Evolutionary conservation across 352 stramenopile genomes (phyloP), one percentile per base, ranked within the genome.

Genomic region (Globisporangium sylvaticum): DNA sequence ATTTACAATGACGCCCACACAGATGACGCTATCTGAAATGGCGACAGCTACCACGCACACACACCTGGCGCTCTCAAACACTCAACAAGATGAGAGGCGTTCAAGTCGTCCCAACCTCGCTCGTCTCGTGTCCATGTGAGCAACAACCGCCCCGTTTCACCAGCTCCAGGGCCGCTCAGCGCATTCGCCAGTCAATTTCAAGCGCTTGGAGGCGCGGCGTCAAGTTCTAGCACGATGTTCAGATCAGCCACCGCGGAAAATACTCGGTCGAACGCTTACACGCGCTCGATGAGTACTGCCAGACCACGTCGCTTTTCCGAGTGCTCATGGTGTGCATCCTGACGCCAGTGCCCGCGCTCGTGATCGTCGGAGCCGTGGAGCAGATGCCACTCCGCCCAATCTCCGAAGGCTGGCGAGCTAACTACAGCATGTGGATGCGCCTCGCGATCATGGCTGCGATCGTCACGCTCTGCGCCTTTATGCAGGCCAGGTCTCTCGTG

Each of bases 381-480:
- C 71, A 55, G 15, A 74, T 83, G 0, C 76, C 76, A 3, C 56
- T 83, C 22, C 24, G 20, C 29, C 6, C 48, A 31, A 0, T 22
- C 22, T 14, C 34, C 0, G 63, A 66, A 3, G 64, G 70, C 3
- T 76, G 65, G 64, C 54, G 58, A 56, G 64, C 56, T 0, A 80
- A 80, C 50, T 72, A 69, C 54, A 52, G 52, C 5, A 65, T 77
- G 37, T 82, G 58, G 58, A 56, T 73, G 20, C 65, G 70, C 15
- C 32, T 67, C 4, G 67, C 67, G 27, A 37, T 71, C n/a, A 71
- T 65, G 1, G 66, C n/a, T 0, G 31, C 69, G 4, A 31, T 70
- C 4, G 55, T 71, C 15, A 56, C 58, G 1, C 62, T 74, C 34
- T 61, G 60, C 18, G 50, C 42, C 0, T 44, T 70, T 1, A 34